Evolutionary conservation across 495 filamentous ascomycete species (phyloP).

Genomic region (Thozetella sp.): DNA sequence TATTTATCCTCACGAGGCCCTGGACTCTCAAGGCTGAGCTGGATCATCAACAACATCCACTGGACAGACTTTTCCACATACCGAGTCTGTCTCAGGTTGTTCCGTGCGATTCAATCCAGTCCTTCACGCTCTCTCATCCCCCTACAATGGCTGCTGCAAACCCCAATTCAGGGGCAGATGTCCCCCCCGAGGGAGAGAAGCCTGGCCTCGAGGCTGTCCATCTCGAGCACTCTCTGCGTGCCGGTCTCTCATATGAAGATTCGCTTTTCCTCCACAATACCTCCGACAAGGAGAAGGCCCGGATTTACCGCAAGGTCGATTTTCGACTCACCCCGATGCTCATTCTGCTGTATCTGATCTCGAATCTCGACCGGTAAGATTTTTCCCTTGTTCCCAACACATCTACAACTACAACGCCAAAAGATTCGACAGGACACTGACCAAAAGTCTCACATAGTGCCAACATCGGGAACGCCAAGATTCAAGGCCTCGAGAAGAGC

Average conservation of each 20-base stretch:
- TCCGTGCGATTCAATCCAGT: too few species aligned
- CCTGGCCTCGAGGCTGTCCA: neutral
- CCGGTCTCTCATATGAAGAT: neutral
- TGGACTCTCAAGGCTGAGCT: too few species aligned
- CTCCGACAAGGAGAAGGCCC: neutral
- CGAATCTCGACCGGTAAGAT: constrained; percentile 21
- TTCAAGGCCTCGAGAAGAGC: constrained; percentile 13
- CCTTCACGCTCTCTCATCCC: too few species aligned
- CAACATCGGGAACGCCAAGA: constrained; percentile 23
- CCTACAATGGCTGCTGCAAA: too few species aligned
- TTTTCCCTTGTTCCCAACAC: too few species aligned
- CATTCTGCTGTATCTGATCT: constrained; percentile 20
- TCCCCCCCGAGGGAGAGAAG: neutral
- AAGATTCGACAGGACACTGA: neutral
- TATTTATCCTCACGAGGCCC: too few species aligned
- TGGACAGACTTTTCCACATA: too few species aligned
- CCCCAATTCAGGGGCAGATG: neutral
- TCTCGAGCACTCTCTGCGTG: neutral
- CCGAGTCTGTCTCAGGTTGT: too few species aligned
- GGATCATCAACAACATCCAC: too few species aligned
- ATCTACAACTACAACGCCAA: too few species aligned
- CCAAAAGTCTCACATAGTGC: constrained; percentile 20
- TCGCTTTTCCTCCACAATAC: neutral
- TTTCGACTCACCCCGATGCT: constrained; percentile 9
- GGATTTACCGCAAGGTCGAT: neutral